Evolutionary conservation across 202 grass and related monocot genomes (phyloP), one percentile per base, ranked within the genome.

Genomic region (Alloteropsis angusta): DNA sequence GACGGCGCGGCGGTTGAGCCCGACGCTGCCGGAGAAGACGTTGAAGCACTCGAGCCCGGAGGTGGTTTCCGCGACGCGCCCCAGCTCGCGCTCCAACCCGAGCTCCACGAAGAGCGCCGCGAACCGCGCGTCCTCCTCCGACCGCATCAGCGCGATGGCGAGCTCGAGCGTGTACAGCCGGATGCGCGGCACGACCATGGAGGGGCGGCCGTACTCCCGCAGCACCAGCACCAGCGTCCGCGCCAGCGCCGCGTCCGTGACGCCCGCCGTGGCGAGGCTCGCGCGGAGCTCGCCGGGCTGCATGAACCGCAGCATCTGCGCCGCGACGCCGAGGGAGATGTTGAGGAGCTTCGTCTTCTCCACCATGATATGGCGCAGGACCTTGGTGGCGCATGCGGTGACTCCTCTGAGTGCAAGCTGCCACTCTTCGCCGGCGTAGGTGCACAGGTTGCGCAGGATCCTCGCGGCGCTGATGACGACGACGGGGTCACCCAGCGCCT

Each of bases 11-110:
- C 65, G 76, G 63, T 57, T 81, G 64, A 97, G 41, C 36, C 93
- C 90, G 14, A 97, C 93, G 46, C 88, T 97, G n/a, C 93, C 93
- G 7, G 90, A 93, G 85, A 97, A 97, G 2, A 97, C 69, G 47
- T 77, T 87, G 83, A 71, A 90, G 78, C 79, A 80, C 76, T 90
- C 84, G 18, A 90, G 60, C 21, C 49, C 76, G 0, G 80, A 80
- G 14, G 75, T 73, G 65, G 84, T 87, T 2, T 10, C 39, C 1
- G 56, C 71, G 22, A 87, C 74, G 52, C 35, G 30, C 66, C 37
- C 32, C 46, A 72, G 23, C 65, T 80, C 62, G 26, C 1, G 36
- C 25, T 70, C 63, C 71, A 90, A 43, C 21, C 63, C 80, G 1
- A 58, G 17, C 59, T 87, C 64, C 37, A 18, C 60, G 36, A 91